Base-by-base conservation (phyloP, 257 asterid species). In the Nicotiana sylvestris region DNA sequence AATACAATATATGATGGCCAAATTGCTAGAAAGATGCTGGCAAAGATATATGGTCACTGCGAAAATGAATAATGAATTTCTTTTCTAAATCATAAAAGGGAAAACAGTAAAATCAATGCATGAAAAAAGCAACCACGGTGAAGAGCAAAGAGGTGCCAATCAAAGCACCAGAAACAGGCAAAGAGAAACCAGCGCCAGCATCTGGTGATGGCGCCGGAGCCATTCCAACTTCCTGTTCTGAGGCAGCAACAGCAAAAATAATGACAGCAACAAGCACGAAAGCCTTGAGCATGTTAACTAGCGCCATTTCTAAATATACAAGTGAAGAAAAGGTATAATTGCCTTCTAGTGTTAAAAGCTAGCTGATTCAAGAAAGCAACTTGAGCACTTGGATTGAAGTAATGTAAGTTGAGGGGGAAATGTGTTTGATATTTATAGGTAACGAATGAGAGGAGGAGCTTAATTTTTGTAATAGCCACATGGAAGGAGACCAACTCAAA, bases 171-270 rank as follows among this genome's bases (percentile, higher is more conserved):
- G 76, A 66, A 66, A 18, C n/a, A 13, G 43, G 10, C 15, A 30
- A 13, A 66, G 37, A 46, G 32, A 30, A 29, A n/a, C 43, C 76
- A 18, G 43, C 43, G 32, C n/a, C 39, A 66, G 25, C 35, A 30
- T 25, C 70, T 12, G 70, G 76, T 4, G 76, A 66, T 12, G 49
- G 51, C 11, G 76, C 35, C 4, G 76, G 76, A 16, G 70, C 13
- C 37, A 65, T 9, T 12, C 37, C 70, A 32, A 18, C 37, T 65
- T 91, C 90, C 83, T 86, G 90, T 62, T 92, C 92, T 0, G 86
- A 76, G 5, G 85, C 83, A 4, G 81, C 72, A 79, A 89, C 62
- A 9, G 87, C 89, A 3, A 82, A 82, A 18, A 86, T 27, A 39
- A 88, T 87, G 83, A 17, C 83, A 37, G 43, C 21, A 21, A 21